Percentiles rank a stretch among this genome's conserved stretches.
Evolutionary conservation across 73 alveolate species (phyloP).

Genomic region (Loxodes magnus): DNA sequence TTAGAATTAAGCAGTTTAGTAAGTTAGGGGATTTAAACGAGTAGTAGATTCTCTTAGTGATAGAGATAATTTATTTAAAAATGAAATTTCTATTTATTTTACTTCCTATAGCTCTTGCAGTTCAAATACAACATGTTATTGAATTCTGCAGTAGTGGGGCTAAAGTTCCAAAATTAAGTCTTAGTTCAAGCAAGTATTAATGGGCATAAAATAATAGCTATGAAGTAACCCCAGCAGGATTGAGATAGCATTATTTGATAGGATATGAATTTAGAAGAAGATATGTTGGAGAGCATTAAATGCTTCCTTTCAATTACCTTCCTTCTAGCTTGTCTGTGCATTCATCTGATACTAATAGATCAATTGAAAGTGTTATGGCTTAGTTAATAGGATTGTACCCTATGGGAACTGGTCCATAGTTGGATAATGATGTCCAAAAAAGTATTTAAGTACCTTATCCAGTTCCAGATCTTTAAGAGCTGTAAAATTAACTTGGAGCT

Average conservation of each 20-base stretch:
- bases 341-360: conserved; percentile 2
- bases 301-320: background rate
- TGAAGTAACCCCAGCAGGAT: conserved; percentile 8
- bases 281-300: background rate
- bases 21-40: too few relatives aligned
- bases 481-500: too few relatives aligned
- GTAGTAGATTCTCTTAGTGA: too few relatives aligned
- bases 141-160: conserved; percentile 7
- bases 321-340: background rate
- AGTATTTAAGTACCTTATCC: background rate
- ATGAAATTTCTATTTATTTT: too few relatives aligned
- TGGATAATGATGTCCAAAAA: background rate
- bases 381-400: conserved; percentile 9
- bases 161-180: too few relatives aligned
- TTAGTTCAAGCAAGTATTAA: too few relatives aligned
- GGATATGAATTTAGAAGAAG: background rate
- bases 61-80: too few relatives aligned
- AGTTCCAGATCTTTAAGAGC: background rate
- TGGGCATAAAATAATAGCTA: too few relatives aligned
- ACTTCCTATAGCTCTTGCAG: too few relatives aligned
- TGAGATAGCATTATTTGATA: conserved; percentile 10
- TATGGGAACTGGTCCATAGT: background rate
- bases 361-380: background rate
- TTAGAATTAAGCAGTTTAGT: too few relatives aligned
- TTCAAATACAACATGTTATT: too few relatives aligned